Conservation (phyloP, 73 alveolate species). For the Paramecium tetraurelia region DNA sequence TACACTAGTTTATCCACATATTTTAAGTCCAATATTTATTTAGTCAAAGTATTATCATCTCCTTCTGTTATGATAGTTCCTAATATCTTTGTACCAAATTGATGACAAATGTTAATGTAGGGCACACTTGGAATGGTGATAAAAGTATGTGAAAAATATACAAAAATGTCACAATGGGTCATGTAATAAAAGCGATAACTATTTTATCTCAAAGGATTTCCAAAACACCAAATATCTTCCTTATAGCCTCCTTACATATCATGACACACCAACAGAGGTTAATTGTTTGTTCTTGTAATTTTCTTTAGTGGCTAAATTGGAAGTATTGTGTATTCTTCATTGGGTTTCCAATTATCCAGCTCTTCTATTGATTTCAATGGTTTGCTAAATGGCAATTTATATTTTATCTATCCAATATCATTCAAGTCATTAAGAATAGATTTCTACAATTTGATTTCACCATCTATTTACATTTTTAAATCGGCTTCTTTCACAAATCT, state of each 20-base stretch:
- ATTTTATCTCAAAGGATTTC: slow-evolving; percentile 16
- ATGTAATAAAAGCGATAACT: slow-evolving; percentile 74
- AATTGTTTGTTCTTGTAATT: neutral
- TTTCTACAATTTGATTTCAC: neutral
- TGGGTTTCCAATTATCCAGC: slow-evolving; percentile 10
- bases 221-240: slow-evolving; percentile 46
- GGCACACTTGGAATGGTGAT: slow-evolving; percentile 74
- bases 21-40: neutral
- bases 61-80: slow-evolving; percentile 65
- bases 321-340: neutral
- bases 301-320: neutral
- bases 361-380: slow-evolving; percentile 21
- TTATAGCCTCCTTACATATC: slow-evolving; percentile 59
- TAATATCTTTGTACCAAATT: slow-evolving; percentile 68
- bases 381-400: slow-evolving; percentile 14
- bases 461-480: neutral
- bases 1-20: slow-evolving; percentile 65
- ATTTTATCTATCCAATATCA: slow-evolving; percentile 10
- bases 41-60: neutral
- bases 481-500: neutral
- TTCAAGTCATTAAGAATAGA: neutral
- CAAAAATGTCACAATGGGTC: slow-evolving; percentile 70
- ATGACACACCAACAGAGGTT: slow-evolving; percentile 52
- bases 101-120: slow-evolving; percentile 65
- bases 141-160: slow-evolving; percentile 73